Conservation (phyloP, 208 protist genomes). For the Leishmania major region DNA sequence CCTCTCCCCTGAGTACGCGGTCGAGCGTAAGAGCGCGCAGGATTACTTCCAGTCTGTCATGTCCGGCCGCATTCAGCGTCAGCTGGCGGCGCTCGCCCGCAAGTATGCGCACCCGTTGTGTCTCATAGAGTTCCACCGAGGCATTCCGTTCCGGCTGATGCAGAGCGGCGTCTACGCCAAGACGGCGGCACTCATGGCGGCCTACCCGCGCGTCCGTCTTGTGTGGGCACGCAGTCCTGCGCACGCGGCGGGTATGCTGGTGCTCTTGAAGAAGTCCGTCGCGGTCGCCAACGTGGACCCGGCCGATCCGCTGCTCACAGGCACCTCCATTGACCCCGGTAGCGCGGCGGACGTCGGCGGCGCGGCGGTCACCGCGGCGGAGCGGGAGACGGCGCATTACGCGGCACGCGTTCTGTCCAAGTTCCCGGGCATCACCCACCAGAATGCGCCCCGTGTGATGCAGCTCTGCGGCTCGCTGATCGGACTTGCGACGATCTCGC, state of each 20-base stretch:
- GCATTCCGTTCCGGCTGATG: constrained; percentile 59
- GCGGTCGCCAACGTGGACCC: constrained; percentile 63
- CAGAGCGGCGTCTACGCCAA: constrained; percentile 55
- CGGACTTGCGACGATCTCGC: constrained; percentile 70
- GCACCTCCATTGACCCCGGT: constrained; percentile 25
- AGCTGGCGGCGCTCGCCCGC: constrained; percentile 68
- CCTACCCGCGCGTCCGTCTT: constrained; percentile 62
- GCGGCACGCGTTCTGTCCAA: constrained; percentile 72
- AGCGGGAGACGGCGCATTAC: constrained; percentile 59
- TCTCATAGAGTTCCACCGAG: constrained; percentile 80
- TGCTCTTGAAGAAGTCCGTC: constrained; percentile 61
- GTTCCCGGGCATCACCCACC: constrained; percentile 73
- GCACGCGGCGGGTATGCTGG: constrained; percentile 76
- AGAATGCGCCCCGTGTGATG: constrained; percentile 73
- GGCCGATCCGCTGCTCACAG: constrained; percentile 62
- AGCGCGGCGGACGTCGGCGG: constrained; percentile 29
- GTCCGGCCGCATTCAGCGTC: constrained; percentile 69
- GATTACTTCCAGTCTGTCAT: constrained; percentile 81
- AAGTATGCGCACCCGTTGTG: constrained; percentile 65
- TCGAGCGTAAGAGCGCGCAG: constrained; percentile 84
- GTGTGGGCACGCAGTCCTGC: constrained; percentile 77
- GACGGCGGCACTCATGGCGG: constrained; percentile 55
- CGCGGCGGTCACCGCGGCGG: constrained; percentile 23
- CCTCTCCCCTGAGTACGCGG: constrained; percentile 66
- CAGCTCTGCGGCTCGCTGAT: constrained; percentile 71